Evolutionary conservation across 2,329 filamentous ascomycete species (phyloP).

Genomic region (Neospermospora avenae): DNA sequence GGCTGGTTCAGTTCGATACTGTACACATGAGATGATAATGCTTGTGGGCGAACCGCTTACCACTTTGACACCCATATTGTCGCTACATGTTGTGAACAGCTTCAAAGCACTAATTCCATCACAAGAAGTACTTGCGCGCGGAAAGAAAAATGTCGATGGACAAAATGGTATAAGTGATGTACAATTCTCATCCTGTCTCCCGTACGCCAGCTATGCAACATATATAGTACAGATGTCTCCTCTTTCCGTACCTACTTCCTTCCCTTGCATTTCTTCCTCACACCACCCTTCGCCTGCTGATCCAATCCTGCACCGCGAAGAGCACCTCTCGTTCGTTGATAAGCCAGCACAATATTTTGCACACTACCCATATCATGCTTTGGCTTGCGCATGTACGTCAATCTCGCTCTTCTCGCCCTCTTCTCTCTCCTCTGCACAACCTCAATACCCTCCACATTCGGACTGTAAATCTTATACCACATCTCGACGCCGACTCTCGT

Average conservation of each 20-base stretch:
- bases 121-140: background rate
- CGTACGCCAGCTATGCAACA: slow-evolving; percentile 20
- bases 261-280: slow-evolving; percentile 31
- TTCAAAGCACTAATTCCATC: too few relatives aligned
- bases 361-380: slow-evolving; percentile 86
- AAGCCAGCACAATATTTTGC: slow-evolving; percentile 71
- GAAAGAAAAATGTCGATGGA: background rate
- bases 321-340: slow-evolving; percentile 51
- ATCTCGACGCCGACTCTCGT: slow-evolving; percentile 89
- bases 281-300: slow-evolving; percentile 24
- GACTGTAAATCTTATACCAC: slow-evolving; percentile 95
- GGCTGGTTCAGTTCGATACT: too few relatives aligned
- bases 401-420: slow-evolving; percentile 78
- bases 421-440: slow-evolving; percentile 83
- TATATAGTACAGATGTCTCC: slow-evolving; percentile 25
- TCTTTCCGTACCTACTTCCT: too few relatives aligned
- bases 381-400: slow-evolving; percentile 88
- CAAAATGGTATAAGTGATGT: background rate
- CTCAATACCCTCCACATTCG: slow-evolving; percentile 85
- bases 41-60: too few relatives aligned
- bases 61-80: too few relatives aligned
- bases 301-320: slow-evolving; percentile 33
- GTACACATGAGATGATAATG: too few relatives aligned
- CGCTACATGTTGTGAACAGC: too few relatives aligned
- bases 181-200: slow-evolving; percentile 5